A percentile compares a stretch with the other conserved stretches of the same genome.
phyloP scores from a whole-genome alignment of 139 green algal genomes.

The Micractinium conductrix region DNA sequence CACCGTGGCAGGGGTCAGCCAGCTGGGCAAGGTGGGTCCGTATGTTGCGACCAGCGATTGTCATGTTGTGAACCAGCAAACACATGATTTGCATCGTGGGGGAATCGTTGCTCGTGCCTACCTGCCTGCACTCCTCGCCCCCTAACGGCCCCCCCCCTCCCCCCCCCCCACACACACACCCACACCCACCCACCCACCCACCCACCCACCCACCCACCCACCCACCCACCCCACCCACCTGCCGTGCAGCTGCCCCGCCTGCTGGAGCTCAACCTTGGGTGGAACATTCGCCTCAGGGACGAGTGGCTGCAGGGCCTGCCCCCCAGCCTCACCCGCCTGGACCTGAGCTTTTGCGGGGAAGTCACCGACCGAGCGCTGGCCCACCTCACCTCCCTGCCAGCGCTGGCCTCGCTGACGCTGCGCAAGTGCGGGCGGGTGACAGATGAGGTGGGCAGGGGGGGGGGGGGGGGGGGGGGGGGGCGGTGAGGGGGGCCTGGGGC shows the following conservation, averaged over 20 bases:
- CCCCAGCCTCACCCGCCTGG: conserved; percentile 19
- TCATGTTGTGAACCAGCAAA: no score
- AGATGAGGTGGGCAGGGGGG: conserved; percentile 5
- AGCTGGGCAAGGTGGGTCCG: background rate
- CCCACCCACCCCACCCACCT: background rate
- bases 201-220: no score
- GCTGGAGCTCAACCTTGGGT: conserved; percentile 39
- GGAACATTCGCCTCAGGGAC: conserved; percentile 40
- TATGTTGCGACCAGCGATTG: no score
- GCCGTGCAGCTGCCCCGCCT: conserved; percentile 11
- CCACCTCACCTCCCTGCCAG: background rate
- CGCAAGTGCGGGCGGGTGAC: conserved; percentile 24
- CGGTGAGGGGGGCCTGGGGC: background rate
- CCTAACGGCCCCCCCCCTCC: no score
- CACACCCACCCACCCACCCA: no score
- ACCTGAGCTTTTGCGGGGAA: conserved; percentile 27
- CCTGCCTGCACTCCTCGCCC: no score
- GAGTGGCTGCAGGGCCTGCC: conserved; percentile 23
- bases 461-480: background rate
- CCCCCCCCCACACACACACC: no score
- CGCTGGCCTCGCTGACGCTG: conserved; percentile 4
- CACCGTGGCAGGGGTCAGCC: conserved; percentile 19
- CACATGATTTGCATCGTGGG: no score
- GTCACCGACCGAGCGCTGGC: conserved; percentile 12
- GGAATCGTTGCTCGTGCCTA: no score